Conservation (phyloP, 1,284 basidiomycete genomes). For the Tilletia indica region DNA sequence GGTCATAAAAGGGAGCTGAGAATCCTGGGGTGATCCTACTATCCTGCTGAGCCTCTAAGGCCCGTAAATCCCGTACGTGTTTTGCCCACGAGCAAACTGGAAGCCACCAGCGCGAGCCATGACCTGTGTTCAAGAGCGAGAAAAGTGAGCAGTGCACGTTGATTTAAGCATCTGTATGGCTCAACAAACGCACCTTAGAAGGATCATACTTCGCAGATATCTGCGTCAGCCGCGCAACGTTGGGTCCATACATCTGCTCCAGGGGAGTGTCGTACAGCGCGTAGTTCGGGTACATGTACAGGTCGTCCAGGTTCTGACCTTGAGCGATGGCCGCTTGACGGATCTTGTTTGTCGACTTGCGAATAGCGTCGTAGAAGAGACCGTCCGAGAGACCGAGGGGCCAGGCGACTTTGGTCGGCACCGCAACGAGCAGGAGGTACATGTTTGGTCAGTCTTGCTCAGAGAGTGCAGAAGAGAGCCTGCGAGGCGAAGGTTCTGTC, state of each 20-base stretch:
- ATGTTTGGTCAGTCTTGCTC: too few species aligned
- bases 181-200: not conserved
- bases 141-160: too few species aligned
- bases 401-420: constrained; percentile 1
- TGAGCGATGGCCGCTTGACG: not conserved
- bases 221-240: not conserved
- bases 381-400: constrained; percentile 10
- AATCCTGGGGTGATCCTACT: too few species aligned
- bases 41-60: too few species aligned
- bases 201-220: constrained; percentile 15
- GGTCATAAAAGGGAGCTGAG: too few species aligned
- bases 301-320: not conserved
- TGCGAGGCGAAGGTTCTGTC: too few species aligned
- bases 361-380: constrained; percentile 4
- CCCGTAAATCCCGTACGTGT: not conserved
- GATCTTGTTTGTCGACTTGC: not conserved
- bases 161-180: too few species aligned
- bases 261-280: constrained; percentile 11
- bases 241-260: constrained; percentile 5
- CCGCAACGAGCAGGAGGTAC: too few species aligned
- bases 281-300: constrained; percentile 4
- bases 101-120: constrained; percentile 11
- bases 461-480: too few species aligned
- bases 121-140: not conserved
- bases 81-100: not conserved